These are phyloP conservation scores for Ammopiptanthus mongolicus DNA, from an alignment of 306 rosid species.

Conservation along the genomic window DNA sequence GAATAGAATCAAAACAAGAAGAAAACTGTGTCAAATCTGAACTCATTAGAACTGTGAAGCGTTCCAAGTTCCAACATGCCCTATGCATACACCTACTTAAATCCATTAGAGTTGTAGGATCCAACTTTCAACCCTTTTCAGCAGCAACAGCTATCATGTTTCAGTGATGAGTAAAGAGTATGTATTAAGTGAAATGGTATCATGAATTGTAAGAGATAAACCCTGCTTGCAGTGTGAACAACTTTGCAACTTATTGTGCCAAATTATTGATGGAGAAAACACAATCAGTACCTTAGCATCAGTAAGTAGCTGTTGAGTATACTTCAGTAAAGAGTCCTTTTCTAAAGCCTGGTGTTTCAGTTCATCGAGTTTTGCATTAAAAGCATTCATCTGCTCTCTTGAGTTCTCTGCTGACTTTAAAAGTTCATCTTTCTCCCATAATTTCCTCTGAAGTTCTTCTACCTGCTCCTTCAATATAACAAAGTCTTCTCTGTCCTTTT, in stretches of 20 bases:
- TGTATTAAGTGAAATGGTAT: neutral
- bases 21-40: neutral
- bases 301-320: constrained; percentile 62
- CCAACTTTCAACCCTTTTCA: neutral
- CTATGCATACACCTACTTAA: neutral
- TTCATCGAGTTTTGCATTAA: constrained; percentile 54
- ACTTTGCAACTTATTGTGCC: neutral
- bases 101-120: constrained; percentile 11
- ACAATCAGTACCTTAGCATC: constrained; percentile 66
- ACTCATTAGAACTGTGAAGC: neutral
- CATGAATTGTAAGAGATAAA: neutral
- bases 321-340: constrained; percentile 62
- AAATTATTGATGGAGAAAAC: neutral
- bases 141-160: neutral
- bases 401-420: constrained; percentile 64
- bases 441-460: constrained; percentile 63
- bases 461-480: constrained; percentile 61
- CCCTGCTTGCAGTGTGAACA: neutral
- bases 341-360: constrained; percentile 58
- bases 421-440: constrained; percentile 73
- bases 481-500: constrained; percentile 71
- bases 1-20: constrained; percentile 1
- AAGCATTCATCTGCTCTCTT: constrained; percentile 49
- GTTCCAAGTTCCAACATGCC: neutral
- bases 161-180: neutral